Evolutionary conservation across 805 yeast genomes (phyloP).

Genomic region (Metschnikowia orientalis): DNA sequence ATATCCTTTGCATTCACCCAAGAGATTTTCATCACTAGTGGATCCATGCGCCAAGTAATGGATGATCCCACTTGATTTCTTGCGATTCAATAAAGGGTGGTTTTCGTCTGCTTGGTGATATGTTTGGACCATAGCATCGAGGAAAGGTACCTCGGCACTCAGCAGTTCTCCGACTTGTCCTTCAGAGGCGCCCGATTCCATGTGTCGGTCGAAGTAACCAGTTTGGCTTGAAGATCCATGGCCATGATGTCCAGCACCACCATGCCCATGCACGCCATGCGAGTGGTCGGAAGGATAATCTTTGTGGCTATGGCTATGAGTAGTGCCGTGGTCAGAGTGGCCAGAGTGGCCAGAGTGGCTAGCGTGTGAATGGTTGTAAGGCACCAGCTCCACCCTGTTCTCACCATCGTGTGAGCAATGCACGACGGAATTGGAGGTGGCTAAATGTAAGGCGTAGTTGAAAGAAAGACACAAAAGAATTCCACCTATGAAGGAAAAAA

Average conservation of each 20-base stretch:
- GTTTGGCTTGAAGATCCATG: no score
- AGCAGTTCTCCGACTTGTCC: slow-evolving; percentile 1
- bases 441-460: slow-evolving; percentile 62
- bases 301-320: slow-evolving; percentile 16
- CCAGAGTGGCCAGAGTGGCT: slow-evolving; percentile 12
- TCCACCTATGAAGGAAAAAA: slow-evolving; percentile 54
- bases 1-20: slow-evolving; percentile 49
- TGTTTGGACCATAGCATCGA: not conserved
- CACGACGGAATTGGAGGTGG: slow-evolving; percentile 77
- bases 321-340: slow-evolving; percentile 16
- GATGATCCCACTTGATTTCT: slow-evolving; percentile 21
- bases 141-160: no score
- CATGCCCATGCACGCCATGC: slow-evolving; percentile 1
- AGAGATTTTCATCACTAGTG: slow-evolving; percentile 17
- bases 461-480: slow-evolving; percentile 53
- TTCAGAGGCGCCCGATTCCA: not conserved
- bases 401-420: slow-evolving; percentile 72
- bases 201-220: slow-evolving; percentile 3
- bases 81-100: slow-evolving; percentile 13
- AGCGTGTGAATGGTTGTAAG: slow-evolving; percentile 10
- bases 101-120: slow-evolving; percentile 1
- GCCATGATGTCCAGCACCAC: no score
- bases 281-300: not conserved
- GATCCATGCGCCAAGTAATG: slow-evolving; percentile 24
- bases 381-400: slow-evolving; percentile 18